phyloP scores from a whole-genome alignment of 768 basidiomycete species.

The Fomitopsis serialis region DNA sequence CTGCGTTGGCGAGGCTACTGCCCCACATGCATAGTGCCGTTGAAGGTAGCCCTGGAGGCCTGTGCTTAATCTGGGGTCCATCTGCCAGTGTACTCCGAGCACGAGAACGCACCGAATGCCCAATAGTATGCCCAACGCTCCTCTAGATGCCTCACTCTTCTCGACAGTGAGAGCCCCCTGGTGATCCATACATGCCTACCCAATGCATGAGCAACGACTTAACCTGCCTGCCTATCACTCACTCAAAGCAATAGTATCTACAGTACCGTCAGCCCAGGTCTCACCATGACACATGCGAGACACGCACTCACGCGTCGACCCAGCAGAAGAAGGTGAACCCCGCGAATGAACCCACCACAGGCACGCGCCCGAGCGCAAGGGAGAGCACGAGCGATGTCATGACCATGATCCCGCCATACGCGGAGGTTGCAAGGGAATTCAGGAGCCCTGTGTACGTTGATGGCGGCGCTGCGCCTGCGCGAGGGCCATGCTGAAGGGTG shows the following conservation, averaged over 20 bases:
- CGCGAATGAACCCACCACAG: constrained; percentile 53
- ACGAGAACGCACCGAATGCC: constrained; percentile 56
- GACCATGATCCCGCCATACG: constrained; percentile 80
- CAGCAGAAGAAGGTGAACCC: constrained; percentile 78
- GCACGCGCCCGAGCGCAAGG: constrained; percentile 57
- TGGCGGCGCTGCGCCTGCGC: constrained; percentile 44
- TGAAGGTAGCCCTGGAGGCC: constrained; percentile 54
- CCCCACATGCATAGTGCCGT: constrained; percentile 71
- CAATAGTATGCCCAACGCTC: constrained; percentile 89
- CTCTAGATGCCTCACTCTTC: constrained; percentile 70
- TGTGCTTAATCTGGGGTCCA: not conserved
- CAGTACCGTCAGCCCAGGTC: not conserved
- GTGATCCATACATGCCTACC: constrained; percentile 75
- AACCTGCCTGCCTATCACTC: constrained; percentile 18
- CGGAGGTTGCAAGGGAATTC: constrained; percentile 70
- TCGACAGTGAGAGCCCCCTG: constrained; percentile 62
- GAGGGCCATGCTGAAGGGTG: constrained; percentile 62
- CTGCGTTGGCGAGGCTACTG: constrained; percentile 72
- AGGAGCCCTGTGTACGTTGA: constrained; percentile 67
- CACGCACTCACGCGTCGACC: constrained; percentile 72
- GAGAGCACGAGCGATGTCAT: constrained; percentile 69
- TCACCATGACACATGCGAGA: not conserved
- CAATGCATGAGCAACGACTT: not conserved
- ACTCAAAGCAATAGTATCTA: constrained; percentile 93
- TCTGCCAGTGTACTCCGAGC: constrained; percentile 2